Base-by-base conservation (phyloP, 2,329 filamentous ascomycete genomes). In the Xylaria sp. region DNA sequence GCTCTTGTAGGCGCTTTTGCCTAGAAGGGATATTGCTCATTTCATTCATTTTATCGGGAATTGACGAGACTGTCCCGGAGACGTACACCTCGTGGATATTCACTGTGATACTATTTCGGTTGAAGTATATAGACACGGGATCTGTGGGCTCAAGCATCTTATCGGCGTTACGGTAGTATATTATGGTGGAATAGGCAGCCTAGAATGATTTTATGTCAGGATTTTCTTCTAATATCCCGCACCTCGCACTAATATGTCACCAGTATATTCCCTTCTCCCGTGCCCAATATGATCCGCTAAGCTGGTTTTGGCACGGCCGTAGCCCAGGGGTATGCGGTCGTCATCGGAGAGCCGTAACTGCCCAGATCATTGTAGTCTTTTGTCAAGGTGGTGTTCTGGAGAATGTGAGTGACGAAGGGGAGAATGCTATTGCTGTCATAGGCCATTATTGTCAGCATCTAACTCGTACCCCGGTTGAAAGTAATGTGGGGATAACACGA, bases 1-100 rank as follows among this genome's bases (percentile, higher is more conserved):
- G 90, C 90, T 40, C 77, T 89, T 15, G 90, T 93, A 0, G 91
- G 91, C 0, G 91, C 90, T 9, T 93, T 92, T 85, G 91, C 90
- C 10, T 93, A 69, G 61, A 59, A 36, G 40, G 11, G 13, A 20
- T 28, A 7, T 13, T 1, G 6, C 13, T 64, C 38, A 40, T 40
- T 40, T 44, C 13, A 33, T 63, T 69, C 31, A 7, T 31, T 31
- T 31, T 28, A 61, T n/a, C 2, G 17, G 33, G 38, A 51, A n/a
- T 33, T n/a, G 13, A 38, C 38, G 11, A 33, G 44, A 57, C 20
- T 51, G 11, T 23, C 26, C 42, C 9, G 46, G 54, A 13, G 42
- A 62, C 57, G 51, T 61, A 49, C 13, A 66, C 26, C 31, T 28
- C 36, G 23, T 28, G 36, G 59, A 26, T 31, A 23, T 20, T 59